Evolutionary conservation across 257 asterid genomes (phyloP).

Genomic region (Solanum peruvianum): DNA sequence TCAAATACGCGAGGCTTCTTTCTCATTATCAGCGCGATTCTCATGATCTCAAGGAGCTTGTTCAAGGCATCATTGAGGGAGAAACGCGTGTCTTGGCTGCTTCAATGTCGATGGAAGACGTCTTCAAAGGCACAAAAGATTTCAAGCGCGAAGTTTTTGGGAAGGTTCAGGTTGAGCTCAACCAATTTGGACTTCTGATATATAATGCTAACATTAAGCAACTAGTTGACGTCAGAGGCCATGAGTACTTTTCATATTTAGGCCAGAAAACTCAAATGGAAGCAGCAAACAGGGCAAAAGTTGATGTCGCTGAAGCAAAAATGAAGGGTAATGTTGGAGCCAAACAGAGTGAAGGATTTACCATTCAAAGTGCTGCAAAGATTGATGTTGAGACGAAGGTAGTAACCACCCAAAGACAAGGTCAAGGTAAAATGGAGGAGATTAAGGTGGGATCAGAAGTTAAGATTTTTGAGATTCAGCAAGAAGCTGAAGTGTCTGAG

Average conservation of each 20-base stretch:
- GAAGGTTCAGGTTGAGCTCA: slow-evolving; percentile 51
- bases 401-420: slow-evolving; percentile 30
- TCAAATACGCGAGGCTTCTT: slow-evolving; percentile 49
- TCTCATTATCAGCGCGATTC: slow-evolving; percentile 44
- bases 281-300: slow-evolving; percentile 49
- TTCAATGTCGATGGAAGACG: slow-evolving; percentile 60
- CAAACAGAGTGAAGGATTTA: slow-evolving; percentile 38
- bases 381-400: slow-evolving; percentile 63
- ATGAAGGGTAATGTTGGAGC: slow-evolving; percentile 60
- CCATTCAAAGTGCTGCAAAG: slow-evolving; percentile 41
- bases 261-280: slow-evolving; percentile 66
- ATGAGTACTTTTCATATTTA: slow-evolving; percentile 53
- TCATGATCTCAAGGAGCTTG: slow-evolving; percentile 42
- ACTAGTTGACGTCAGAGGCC: slow-evolving; percentile 55
- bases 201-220: slow-evolving; percentile 64
- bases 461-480: slow-evolving; percentile 35
- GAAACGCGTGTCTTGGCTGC: slow-evolving; percentile 63
- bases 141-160: slow-evolving; percentile 50
- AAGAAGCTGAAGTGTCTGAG: slow-evolving; percentile 50
- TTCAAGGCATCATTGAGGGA: slow-evolving; percentile 56
- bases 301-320: slow-evolving; percentile 52
- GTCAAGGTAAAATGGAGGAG: slow-evolving; percentile 45
- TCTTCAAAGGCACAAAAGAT: slow-evolving; percentile 47
- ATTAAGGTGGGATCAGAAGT: slow-evolving; percentile 34
- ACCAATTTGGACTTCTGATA: slow-evolving; percentile 50